Percentiles rank a stretch among this genome's conserved stretches.
phyloP scores from a whole-genome alignment of 106 monocot species.

The Apostasia shenzhenica region DNA sequence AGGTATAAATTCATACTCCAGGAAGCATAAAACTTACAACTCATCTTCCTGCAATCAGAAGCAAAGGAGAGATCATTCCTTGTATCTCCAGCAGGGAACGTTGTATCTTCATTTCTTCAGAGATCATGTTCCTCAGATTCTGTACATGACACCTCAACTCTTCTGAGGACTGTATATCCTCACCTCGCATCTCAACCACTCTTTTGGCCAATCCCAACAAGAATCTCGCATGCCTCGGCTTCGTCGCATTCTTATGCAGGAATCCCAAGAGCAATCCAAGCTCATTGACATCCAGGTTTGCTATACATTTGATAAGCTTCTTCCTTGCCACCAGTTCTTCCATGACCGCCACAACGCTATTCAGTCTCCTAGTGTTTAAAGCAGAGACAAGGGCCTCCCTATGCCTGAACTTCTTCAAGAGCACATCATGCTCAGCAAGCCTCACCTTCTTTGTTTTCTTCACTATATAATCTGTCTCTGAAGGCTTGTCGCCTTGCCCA shows the following conservation, averaged over 20 bases:
- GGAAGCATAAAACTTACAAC: not conserved
- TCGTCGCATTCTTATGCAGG: slow-evolving; percentile 54
- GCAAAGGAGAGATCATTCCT: slow-evolving; percentile 88
- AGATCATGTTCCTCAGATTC: slow-evolving; percentile 63
- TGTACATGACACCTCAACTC: slow-evolving; percentile 40
- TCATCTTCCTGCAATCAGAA: slow-evolving; percentile 73
- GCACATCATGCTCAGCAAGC: slow-evolving; percentile 65
- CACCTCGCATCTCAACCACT: slow-evolving; percentile 63
- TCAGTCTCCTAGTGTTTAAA: slow-evolving; percentile 38
- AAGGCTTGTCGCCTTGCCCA: slow-evolving; percentile 62
- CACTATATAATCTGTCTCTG: slow-evolving; percentile 50
- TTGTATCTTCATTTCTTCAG: slow-evolving; percentile 76
- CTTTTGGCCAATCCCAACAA: slow-evolving; percentile 68
- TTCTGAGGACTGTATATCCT: slow-evolving; percentile 45
- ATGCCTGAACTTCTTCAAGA: slow-evolving; percentile 85
- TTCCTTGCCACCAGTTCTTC: slow-evolving; percentile 84
- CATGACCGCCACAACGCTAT: slow-evolving; percentile 62
- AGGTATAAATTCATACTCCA: not conserved
- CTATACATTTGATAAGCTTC: slow-evolving; percentile 65
- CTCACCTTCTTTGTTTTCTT: slow-evolving; percentile 42
- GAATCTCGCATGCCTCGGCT: slow-evolving; percentile 73
- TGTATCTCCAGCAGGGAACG: slow-evolving; percentile 74
- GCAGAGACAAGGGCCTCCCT: slow-evolving; percentile 68
- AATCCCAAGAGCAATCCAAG: slow-evolving; percentile 60
- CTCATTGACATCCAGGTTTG: slow-evolving; percentile 63